Percentiles rank a stretch among this genome's conserved stretches.
Evolutionary conservation across 148 eudicot species (phyloP).

Genomic region (Fallopia convolvulus): DNA sequence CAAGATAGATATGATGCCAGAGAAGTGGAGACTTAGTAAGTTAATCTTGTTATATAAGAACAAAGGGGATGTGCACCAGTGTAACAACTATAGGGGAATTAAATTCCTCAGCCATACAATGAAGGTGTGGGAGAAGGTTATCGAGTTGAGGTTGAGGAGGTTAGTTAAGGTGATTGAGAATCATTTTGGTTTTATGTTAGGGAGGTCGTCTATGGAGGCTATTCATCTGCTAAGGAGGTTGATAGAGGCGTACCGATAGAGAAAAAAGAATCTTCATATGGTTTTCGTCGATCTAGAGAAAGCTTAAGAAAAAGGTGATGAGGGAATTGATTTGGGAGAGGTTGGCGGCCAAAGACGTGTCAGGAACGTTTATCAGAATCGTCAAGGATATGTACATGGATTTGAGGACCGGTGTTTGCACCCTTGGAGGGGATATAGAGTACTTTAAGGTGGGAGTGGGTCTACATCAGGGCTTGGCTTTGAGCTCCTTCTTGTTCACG

Average conservation of each 20-base stretch:
- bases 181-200: conserved; percentile 2
- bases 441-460: not conserved
- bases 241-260: not conserved
- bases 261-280: conserved; percentile 7
- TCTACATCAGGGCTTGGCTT: not conserved
- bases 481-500: not conserved
- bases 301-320: not conserved
- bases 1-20: not conserved
- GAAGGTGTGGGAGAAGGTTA: not conserved
- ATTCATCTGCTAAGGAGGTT: not conserved
- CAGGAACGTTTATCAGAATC: not conserved
- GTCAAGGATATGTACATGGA: conserved; percentile 8
- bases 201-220: not conserved
- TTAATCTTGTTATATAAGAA: conserved; percentile 4
- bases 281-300: conserved; percentile 10
- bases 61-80: not conserved
- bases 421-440: not conserved
- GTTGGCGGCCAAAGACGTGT: not conserved
- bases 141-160: not conserved
- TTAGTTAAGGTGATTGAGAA: not conserved
- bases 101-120: not conserved
- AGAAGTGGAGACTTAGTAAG: not conserved
- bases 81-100: not conserved
- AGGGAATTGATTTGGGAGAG: not conserved
- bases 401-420: not conserved